Conservation (phyloP, 2,329 filamentous ascomycete genomes). For the Colletotrichum sp. region DNA sequence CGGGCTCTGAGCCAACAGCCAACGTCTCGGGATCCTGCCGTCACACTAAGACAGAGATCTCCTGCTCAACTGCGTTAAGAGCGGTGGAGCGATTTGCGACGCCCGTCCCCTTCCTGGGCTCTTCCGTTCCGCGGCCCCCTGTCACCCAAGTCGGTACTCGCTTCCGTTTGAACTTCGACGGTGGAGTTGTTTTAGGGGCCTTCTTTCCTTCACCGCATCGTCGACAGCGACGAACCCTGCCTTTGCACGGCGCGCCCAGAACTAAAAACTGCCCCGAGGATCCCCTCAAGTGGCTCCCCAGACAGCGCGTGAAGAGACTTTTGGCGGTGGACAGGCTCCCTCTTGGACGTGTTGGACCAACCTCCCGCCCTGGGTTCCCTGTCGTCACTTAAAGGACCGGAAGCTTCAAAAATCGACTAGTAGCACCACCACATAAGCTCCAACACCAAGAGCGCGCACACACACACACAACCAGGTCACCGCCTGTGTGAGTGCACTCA, state of each 20-base stretch:
- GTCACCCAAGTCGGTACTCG: constrained; percentile 16
- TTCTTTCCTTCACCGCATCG: constrained; percentile 19
- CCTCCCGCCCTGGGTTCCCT: constrained; percentile 7
- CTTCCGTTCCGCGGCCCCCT: neutral
- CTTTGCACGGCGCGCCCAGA: neutral
- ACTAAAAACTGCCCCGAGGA: neutral
- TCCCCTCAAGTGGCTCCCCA: constrained; percentile 1
- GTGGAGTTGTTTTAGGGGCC: constrained; percentile 17
- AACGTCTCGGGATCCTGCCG: neutral
- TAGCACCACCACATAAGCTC: neutral
- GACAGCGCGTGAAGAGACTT: neutral
- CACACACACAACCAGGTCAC: constrained; percentile 7
- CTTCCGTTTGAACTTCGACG: constrained; percentile 6
- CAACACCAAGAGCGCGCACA: neutral
- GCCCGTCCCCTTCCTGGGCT: neutral
- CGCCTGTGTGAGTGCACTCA: constrained; percentile 9
- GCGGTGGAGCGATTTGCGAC: neutral
- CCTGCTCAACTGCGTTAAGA: neutral
- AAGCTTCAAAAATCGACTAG: constrained; percentile 10
- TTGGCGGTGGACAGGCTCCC: constrained; percentile 14
- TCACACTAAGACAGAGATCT: neutral
- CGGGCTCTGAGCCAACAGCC: neutral
- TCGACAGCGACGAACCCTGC: constrained; percentile 4
- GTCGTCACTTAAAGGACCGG: constrained; percentile 13
- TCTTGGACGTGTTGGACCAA: constrained; percentile 13